phyloP scores from a whole-genome alignment of 83 land plant genomes.

The Diphasiastrum complanatum region DNA sequence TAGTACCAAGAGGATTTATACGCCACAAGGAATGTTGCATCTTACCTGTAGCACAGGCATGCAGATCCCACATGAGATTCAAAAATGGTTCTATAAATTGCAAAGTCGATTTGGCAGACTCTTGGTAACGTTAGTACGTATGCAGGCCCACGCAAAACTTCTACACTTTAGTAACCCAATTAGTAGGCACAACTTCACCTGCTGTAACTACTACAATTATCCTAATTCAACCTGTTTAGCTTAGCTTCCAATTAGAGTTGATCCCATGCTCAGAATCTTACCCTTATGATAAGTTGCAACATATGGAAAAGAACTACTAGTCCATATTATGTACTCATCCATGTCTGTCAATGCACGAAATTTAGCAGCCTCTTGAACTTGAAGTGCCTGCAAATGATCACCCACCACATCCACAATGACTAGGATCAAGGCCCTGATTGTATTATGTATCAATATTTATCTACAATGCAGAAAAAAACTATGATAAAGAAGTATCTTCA shows the following conservation, averaged over 20 bases:
- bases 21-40: slow-evolving; percentile 83
- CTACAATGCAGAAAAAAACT: background rate
- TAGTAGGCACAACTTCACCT: background rate
- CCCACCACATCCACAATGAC: background rate
- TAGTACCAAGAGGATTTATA: slow-evolving; percentile 32
- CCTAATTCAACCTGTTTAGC: background rate
- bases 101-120: background rate
- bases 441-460: background rate
- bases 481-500: background rate
- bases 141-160: background rate
- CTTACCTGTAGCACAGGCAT: slow-evolving; percentile 35
- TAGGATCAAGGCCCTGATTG: background rate
- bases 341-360: slow-evolving; percentile 47
- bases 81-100: background rate
- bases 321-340: slow-evolving; percentile 89
- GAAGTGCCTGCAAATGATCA: slow-evolving; percentile 36
- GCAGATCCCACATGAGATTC: background rate
- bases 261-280: slow-evolving; percentile 11
- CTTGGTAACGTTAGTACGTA: background rate
- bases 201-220: background rate
- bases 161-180: background rate
- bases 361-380: slow-evolving; percentile 62
- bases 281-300: slow-evolving; percentile 82
- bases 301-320: slow-evolving; percentile 56
- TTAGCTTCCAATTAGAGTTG: background rate